Base-by-base conservation (phyloP, 2,329 filamentous ascomycete species). In the Lachnellula arida region DNA sequence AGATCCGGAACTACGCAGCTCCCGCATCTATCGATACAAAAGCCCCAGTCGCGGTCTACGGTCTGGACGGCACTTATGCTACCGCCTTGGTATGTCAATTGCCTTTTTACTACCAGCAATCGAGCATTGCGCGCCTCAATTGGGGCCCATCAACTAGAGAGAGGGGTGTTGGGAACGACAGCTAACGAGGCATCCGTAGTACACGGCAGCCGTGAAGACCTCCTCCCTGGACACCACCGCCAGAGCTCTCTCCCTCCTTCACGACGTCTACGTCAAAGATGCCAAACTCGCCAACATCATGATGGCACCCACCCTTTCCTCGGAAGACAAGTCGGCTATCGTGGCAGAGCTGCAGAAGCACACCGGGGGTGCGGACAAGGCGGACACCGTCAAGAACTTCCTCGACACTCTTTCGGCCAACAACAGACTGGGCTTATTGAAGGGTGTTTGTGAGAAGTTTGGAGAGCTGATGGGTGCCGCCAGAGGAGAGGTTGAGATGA, bases 51-150 rank as follows among this genome's bases (percentile, higher is more conserved):
- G 84, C 92, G 69, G 84, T 99, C 72, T 99, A 91, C 78, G 94
- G 94, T 69, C 80, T 99, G 72, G 94, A 97, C 77, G 94, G 94
- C 76, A 97, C 93, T 74, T 99, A 99, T 80, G 94, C 94, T 74
- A 91, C 88, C 79, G 94, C 94, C 80, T 83, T 99, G 86, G 94
- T 99, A 93, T 75, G 90, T 74, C 57, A 52, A 50, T 40, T 49
- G 25, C 40, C 11, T 53, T 23, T 19, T 49, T 28, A 23, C 11
- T 5, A 15, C 19, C 17, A 34, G 46, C 15, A 4, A 43, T 37
- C 11, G 22, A 48, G 48, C 12, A 42, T 35, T 42, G 39, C 46
- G 15, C 28, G 12, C 25, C 25, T 25, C 50, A 56, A 54, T 56
- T 58, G 54, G 43, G 12, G 39, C 39, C 39, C 17, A 17, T 19